Evolutionary conservation across 257 asterid genomes (phyloP), one percentile per base, ranked within the genome.

Genomic region (Buddleja alternifolia): DNA sequence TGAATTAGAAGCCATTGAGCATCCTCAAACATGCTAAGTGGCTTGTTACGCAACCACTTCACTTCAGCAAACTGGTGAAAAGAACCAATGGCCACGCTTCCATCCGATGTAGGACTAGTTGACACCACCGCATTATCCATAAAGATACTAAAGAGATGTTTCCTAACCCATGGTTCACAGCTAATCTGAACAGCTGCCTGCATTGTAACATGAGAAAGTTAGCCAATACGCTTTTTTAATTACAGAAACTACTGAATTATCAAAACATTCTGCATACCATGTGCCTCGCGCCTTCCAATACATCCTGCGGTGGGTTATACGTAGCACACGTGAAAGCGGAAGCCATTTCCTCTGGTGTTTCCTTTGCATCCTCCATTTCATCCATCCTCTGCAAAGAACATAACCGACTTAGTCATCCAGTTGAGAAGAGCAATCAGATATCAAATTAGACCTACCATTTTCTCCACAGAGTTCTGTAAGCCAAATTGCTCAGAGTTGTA

Each of bases 101-200:
- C 99, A 67, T 83, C 95, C 41, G 90, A 69, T n/a, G 99, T 94
- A 51, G 99, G 97, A 74, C 79, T 75, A 60, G 99, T 90, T 53
- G 97, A 85, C 53, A 91, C 95, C 29, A 84, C 89, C 8, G 99
- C 99, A 39, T 82, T 74, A 39, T 85, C 93, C 96, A 94, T 91
- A 75, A 83, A 94, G 71, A 85, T 86, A 64, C 87, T 84, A 20
- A 97, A 95, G 44, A 91, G 96, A 69, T 94, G 85, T 69, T 82
- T 94, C 81, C 97, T 85, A 16, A 94, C 97, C 37, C 90, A 80
- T 56, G 99, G 97, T 73, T 94, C 99, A 68, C 95, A 87, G 84
- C 96, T 87, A 55, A 94, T 94, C 86, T 94, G 97, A 48, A 94
- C 93, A 63, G 99, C 92, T 34, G 99, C 99, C 99, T 91, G 85